Evolutionary conservation across 106 monocot genomes (phyloP).

Genomic region (Hemerocallis citrina): DNA sequence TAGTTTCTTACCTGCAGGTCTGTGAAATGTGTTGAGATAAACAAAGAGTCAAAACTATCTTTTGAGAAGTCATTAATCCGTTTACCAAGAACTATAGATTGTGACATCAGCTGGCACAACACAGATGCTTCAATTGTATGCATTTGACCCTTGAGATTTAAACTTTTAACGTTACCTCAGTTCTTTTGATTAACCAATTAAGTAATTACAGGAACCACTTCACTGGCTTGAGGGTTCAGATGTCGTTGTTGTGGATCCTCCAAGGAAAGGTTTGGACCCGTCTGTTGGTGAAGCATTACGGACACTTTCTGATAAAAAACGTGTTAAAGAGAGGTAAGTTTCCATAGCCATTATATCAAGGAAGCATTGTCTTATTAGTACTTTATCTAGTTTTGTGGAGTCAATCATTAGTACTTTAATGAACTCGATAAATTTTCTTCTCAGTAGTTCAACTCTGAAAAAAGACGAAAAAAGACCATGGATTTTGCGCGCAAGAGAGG

Average conservation of each 20-base stretch:
- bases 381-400: neutral
- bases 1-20: constrained; percentile 38
- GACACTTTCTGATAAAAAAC: constrained; percentile 26
- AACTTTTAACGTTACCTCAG: neutral
- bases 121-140: constrained; percentile 90
- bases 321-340: constrained; percentile 35
- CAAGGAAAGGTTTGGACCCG: constrained; percentile 83
- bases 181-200: neutral
- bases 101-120: constrained; percentile 88
- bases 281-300: constrained; percentile 60
- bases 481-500: constrained; percentile 87
- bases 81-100: constrained; percentile 56
- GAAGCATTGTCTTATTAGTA: neutral
- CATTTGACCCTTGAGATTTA: constrained; percentile 1
- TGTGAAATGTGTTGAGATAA: constrained; percentile 94
- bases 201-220: constrained; percentile 64
- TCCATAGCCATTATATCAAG: neutral
- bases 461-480: constrained; percentile 98
- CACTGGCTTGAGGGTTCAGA: constrained; percentile 92
- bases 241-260: constrained; percentile 96
- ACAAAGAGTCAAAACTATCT: constrained; percentile 82
- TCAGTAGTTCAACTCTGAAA: constrained; percentile 43
- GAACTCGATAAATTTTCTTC: neutral
- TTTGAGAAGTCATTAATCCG: constrained; percentile 88
- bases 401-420: neutral